Conservation (phyloP, 1,284 basidiomycete genomes). For the Mycena sp. region DNA sequence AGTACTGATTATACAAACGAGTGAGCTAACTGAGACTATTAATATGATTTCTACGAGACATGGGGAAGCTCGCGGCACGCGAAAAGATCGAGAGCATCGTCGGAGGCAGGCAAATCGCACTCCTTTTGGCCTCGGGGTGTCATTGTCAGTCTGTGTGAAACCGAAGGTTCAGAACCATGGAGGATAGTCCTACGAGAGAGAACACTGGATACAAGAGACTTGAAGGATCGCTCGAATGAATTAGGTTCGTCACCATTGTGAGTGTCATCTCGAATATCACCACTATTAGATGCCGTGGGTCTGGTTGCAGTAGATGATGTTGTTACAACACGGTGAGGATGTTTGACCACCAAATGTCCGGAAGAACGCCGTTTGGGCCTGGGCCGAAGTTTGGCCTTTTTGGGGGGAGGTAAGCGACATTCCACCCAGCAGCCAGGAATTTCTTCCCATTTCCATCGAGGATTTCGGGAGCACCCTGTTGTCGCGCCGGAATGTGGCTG, state of each 20-base stretch:
- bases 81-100: constrained; percentile 63
- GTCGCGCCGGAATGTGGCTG: not conserved
- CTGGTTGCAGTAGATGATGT: not conserved
- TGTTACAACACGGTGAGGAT: not conserved
- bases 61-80: constrained; percentile 34
- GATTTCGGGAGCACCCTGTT: not conserved
- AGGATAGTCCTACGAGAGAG: constrained; percentile 51
- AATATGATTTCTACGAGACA: not conserved
- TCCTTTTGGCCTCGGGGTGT: not conserved
- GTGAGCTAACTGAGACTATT: no score
- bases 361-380: not conserved
- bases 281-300: not conserved
- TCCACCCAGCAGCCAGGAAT: constrained; percentile 38
- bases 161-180: constrained; percentile 32
- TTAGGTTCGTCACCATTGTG: not conserved
- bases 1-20: no score
- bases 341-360: not conserved
- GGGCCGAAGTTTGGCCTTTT: constrained; percentile 38
- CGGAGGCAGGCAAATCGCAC: constrained; percentile 44
- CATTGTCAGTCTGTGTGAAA: not conserved
- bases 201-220: constrained; percentile 57
- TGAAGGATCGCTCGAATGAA: constrained; percentile 24
- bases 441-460: constrained; percentile 41
- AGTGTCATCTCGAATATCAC: not conserved
- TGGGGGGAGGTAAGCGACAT: constrained; percentile 30